These are phyloP conservation scores for Lachancea cidri DNA, from an alignment of 805 yeast species.

Conservation along the genomic window DNA sequence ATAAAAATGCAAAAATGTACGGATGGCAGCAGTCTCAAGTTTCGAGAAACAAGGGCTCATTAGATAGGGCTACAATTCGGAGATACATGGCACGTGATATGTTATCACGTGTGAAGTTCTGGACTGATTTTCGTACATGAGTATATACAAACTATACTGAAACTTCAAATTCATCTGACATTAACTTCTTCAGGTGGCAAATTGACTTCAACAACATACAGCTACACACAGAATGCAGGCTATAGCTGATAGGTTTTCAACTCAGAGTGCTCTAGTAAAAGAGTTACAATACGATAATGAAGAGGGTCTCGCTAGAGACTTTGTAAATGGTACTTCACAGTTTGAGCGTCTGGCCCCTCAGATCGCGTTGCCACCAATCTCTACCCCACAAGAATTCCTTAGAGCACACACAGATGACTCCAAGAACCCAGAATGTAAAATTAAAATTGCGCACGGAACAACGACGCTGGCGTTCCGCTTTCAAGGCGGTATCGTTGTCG, in stretches of 20 bases:
- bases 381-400: slow-evolving; percentile 85
- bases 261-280: slow-evolving; percentile 19
- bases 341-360: slow-evolving; percentile 45
- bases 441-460: slow-evolving; percentile 98
- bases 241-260: slow-evolving; percentile 28
- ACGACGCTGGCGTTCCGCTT: slow-evolving; percentile 95
- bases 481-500: slow-evolving; percentile 91
- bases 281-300: slow-evolving; percentile 29
- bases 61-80: too few relatives aligned
- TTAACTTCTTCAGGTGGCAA: background rate
- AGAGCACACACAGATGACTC: slow-evolving; percentile 98
- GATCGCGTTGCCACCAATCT: slow-evolving; percentile 72
- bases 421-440: slow-evolving; percentile 85
- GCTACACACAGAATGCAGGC: slow-evolving; percentile 25
- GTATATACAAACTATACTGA: too few relatives aligned
- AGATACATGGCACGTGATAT: too few relatives aligned
- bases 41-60: too few relatives aligned
- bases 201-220: background rate
- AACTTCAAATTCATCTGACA: too few relatives aligned
- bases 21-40: too few relatives aligned
- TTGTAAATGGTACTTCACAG: slow-evolving; percentile 29
- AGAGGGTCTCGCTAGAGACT: slow-evolving; percentile 33
- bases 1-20: too few relatives aligned
- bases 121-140: too few relatives aligned
- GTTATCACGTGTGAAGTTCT: too few relatives aligned